These are phyloP conservation scores for Emericellopsis cladophorae DNA, from an alignment of 2,329 filamentous ascomycete genomes.

Conservation along the genomic window DNA sequence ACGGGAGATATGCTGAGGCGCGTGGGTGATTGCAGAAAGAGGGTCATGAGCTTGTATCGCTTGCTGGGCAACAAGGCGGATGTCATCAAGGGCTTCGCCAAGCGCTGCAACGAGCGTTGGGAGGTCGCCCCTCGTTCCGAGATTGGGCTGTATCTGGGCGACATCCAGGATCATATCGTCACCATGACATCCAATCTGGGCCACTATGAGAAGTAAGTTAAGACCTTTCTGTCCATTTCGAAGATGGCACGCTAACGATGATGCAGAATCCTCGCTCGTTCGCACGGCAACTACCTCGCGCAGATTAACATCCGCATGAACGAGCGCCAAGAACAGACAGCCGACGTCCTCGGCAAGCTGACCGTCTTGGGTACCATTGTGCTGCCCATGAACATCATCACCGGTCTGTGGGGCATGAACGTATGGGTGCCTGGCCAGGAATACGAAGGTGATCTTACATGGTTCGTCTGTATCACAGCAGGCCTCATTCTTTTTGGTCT, in stretches of 20 bases:
- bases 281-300: conserved; percentile 94
- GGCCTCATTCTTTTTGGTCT: conserved; percentile 70
- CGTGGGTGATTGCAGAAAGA: conserved; percentile 89
- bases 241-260: conserved; percentile 4
- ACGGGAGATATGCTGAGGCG: conserved; percentile 78
- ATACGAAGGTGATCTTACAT: conserved; percentile 57
- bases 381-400: conserved; percentile 97
- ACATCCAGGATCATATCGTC: conserved; percentile 98
- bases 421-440: conserved; percentile 90
- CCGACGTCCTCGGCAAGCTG: conserved; percentile 85
- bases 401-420: conserved; percentile 98
- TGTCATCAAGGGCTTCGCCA: conserved; percentile 98
- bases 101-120: conserved; percentile 96
- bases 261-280: conserved; percentile 68
- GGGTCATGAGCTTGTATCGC: conserved; percentile 91
- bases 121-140: conserved; percentile 89
- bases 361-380: conserved; percentile 96
- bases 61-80: conserved; percentile 94
- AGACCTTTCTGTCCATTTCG: not conserved
- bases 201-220: conserved; percentile 83
- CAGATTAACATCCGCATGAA: conserved; percentile 99
- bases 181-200: conserved; percentile 96
- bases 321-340: conserved; percentile 89
- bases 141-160: conserved; percentile 92
- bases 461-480: conserved; percentile 65